Base-by-base conservation (phyloP, 345 rosid species). In the Eucalyptus sp. region DNA sequence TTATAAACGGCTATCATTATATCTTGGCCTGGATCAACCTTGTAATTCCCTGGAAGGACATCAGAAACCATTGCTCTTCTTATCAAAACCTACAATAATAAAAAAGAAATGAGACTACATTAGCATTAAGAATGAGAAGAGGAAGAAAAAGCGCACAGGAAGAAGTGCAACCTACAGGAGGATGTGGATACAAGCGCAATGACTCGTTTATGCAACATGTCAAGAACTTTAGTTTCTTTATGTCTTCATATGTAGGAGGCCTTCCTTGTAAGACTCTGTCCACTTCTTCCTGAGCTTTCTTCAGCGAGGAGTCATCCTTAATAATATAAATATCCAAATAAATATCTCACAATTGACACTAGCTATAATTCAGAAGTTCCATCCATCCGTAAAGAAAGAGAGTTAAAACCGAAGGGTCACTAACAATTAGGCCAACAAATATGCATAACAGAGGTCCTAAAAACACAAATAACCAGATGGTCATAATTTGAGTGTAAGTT, bases 1-100 rank as follows among this genome's bases (percentile, higher is more conserved):
- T 97, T 96, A 88, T 97, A 97, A 86, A 96, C 99, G 2, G 99
- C 96, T 80, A 97, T 96, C 99, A 97, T 96, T 89, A 97, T 94
- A 89, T 96, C 99, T 95, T 97, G 99, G 89, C 99, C 99, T 48
- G 97, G 84, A 89, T 95, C 93, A 85, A 96, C 97, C 94, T 96
- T 96, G 91, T 95, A 97, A 90, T 94, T 90, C 91, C 99, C 99
- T 22, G 99, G 99, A 91, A 97, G 98, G 60, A 94, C 90, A 88
- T 97, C 99, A n/a, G 95, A 94, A 87, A 93, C 94, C 90, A 93
- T 94, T 92, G 99, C 98, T 93, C 99, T 94, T 94, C 99, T 93
- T 88, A 97, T 92, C 92, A 97, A 93, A 86, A 97, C 98, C 99
- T 96, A 91, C 24, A 62, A 58, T 84, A 20, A 52, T 33, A 8